Base-by-base conservation (phyloP, 345 rosid species). In the Sisymbrium irio region DNA sequence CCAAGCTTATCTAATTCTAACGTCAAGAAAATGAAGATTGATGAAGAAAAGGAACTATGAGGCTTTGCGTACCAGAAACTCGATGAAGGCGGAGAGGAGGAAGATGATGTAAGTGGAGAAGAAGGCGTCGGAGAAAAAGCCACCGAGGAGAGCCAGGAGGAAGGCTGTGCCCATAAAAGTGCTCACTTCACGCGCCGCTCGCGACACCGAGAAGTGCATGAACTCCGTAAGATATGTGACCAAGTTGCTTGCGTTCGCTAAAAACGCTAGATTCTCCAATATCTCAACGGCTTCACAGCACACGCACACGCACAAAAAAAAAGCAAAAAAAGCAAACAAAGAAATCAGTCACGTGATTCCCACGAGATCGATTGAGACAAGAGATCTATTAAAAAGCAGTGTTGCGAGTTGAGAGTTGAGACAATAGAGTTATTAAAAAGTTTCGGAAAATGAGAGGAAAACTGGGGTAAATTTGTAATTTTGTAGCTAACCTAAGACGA, bases 141-240 rank as follows among this genome's bases (percentile, higher is more conserved):
- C 96, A 3, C 96, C 96, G 8, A 86, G 86, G 59, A 89, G 89
- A 61, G 90, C 90, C 18, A 86, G 78, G 60, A 89, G 85, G 68
- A 89, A 89, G 50, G 96, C 82, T 2, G 92, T 87, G 19, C 90
- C 96, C 92, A 89, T 87, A 86, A 89, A 89, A 72, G 80, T 79
- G 37, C 86, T 84, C 68, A 87, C 92, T 69, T 81, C 77, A 53
- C 83, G 85, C 13, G 92, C 89, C 2, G 96, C 76, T 77, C 78
- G 85, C 0, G 88, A 74, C 9, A 82, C 73, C 14, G 96, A 84
- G 8, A 87, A 75, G 76, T 87, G 87, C 96, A 87, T 84, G 82
- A 72, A 67, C 3, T 85, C 42, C 1, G 79, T 72, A 4, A 87
- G 45, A 68, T 89, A 89, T 39, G 68, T n/a, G 69, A 89, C 96